Evolutionary conservation across 1,284 basidiomycete species (phyloP).

Genomic region (Somion occarium): DNA sequence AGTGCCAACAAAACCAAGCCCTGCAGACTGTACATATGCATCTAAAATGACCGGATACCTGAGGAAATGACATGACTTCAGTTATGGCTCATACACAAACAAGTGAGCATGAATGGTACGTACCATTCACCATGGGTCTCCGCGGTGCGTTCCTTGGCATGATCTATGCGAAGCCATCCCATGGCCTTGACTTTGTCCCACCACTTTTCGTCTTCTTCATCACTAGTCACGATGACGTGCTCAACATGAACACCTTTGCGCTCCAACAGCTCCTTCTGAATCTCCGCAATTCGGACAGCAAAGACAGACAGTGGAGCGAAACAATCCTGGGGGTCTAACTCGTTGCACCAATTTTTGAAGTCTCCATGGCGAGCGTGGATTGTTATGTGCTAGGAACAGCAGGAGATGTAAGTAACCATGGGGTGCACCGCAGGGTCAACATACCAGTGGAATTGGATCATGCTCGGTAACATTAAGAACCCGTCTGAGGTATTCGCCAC

Average conservation of each 20-base stretch:
- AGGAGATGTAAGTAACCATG: neutral
- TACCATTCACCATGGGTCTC: slow-evolving; percentile 53
- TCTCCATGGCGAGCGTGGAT: slow-evolving; percentile 46
- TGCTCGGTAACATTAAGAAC: slow-evolving; percentile 19
- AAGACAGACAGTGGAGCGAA: slow-evolving; percentile 37
- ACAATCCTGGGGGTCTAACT: slow-evolving; percentile 29
- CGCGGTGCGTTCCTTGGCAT: slow-evolving; percentile 37
- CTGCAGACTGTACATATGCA: slow-evolving; percentile 58
- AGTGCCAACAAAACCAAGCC: slow-evolving; percentile 63
- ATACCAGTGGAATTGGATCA: slow-evolving; percentile 21
- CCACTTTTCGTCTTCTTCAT: slow-evolving; percentile 60
- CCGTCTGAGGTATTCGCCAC: slow-evolving; percentile 22
- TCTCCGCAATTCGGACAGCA: slow-evolving; percentile 31
- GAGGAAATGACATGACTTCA: neutral
- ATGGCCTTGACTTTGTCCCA: slow-evolving; percentile 51
- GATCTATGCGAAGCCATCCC: slow-evolving; percentile 58
- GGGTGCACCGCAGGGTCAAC: slow-evolving; percentile 3
- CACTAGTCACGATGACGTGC: slow-evolving; percentile 65
- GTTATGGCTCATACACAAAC: neutral
- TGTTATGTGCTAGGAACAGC: slow-evolving; percentile 33
- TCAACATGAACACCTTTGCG: slow-evolving; percentile 36
- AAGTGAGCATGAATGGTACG: neutral
- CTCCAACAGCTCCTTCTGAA: slow-evolving; percentile 34
- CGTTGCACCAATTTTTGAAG: slow-evolving; percentile 33
- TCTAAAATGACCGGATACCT: slow-evolving; percentile 68